Evolutionary conservation across 345 rosid genomes (phyloP).

Genomic region (Isatis tinctoria): DNA sequence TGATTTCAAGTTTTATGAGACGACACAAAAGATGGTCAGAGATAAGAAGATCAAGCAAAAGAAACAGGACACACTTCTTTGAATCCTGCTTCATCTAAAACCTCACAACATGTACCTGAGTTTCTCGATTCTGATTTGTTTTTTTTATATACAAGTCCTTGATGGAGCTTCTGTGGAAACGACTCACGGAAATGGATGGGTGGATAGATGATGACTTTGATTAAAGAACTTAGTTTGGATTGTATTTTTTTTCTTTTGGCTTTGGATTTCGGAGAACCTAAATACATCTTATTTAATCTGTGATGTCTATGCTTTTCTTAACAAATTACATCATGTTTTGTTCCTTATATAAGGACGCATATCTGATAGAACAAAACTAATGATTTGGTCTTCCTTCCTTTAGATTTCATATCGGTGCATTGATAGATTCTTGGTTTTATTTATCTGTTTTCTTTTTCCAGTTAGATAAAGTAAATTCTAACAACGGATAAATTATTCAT

Average conservation of each 20-base stretch:
- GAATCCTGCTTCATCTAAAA: not conserved
- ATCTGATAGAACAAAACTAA: conserved; percentile 23
- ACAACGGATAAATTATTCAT: not conserved
- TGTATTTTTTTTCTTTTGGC: not conserved
- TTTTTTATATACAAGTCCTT: not conserved
- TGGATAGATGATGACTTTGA: conserved; percentile 18
- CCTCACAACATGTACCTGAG: not conserved
- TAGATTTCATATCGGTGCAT: not conserved
- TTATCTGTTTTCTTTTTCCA: not conserved
- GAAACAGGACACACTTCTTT: conserved; percentile 26
- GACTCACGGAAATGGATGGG: not conserved
- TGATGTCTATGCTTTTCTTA: not conserved
- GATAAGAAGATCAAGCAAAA: conserved; percentile 50
- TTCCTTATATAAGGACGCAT: not conserved
- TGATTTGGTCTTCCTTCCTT: not conserved
- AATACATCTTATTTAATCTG: conserved; percentile 3
- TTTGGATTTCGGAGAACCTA: conserved; percentile 20
- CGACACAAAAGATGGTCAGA: conserved; percentile 43
- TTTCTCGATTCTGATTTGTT: not conserved
- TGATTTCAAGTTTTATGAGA: conserved; percentile 61
- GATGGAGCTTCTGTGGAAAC: conserved; percentile 28
- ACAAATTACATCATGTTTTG: conserved; percentile 9
- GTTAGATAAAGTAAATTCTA: not conserved
- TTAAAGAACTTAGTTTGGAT: conserved; percentile 19
- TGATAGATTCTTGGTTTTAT: not conserved